A percentile compares a stretch with the other conserved stretches of the same genome.
Conservation (phyloP, 768 basidiomycete species). For the Pisolithus albus region DNA sequence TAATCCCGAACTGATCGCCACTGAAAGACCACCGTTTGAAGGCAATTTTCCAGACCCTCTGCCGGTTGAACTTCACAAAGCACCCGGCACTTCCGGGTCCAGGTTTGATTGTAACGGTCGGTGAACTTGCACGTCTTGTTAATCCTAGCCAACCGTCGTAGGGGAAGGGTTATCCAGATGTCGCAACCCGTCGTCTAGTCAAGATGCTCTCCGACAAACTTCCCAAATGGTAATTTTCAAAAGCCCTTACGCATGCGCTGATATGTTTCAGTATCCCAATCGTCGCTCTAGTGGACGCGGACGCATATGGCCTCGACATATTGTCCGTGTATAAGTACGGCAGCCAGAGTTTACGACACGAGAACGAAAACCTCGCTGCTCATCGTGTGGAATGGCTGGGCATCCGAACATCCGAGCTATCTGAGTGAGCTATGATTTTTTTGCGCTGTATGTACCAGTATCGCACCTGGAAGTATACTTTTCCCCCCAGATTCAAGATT, state of each 20-base stretch:
- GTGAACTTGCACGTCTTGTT: background rate
- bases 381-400: conserved; percentile 76
- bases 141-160: conserved; percentile 25
- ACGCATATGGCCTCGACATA: conserved; percentile 91
- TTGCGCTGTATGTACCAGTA: background rate
- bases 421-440: conserved; percentile 36
- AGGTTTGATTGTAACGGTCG: conserved; percentile 76
- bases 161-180: conserved; percentile 97
- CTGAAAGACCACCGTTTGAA: conserved; percentile 25
- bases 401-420: conserved; percentile 60
- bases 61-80: conserved; percentile 46
- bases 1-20: background rate
- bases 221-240: conserved; percentile 26
- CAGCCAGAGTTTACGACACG: conserved; percentile 62
- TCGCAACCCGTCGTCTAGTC: conserved; percentile 83
- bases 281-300: conserved; percentile 78
- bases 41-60: conserved; percentile 94
- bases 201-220: conserved; percentile 63
- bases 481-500: conserved; percentile 47
- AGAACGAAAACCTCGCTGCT: conserved; percentile 62
- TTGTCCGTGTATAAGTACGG: conserved; percentile 83
- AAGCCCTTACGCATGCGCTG: background rate
- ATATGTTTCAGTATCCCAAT: conserved; percentile 57
- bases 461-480: background rate
- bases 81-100: conserved; percentile 46